phyloP scores from a whole-genome alignment of 139 green algal species.

The Mesostigma viride region DNA sequence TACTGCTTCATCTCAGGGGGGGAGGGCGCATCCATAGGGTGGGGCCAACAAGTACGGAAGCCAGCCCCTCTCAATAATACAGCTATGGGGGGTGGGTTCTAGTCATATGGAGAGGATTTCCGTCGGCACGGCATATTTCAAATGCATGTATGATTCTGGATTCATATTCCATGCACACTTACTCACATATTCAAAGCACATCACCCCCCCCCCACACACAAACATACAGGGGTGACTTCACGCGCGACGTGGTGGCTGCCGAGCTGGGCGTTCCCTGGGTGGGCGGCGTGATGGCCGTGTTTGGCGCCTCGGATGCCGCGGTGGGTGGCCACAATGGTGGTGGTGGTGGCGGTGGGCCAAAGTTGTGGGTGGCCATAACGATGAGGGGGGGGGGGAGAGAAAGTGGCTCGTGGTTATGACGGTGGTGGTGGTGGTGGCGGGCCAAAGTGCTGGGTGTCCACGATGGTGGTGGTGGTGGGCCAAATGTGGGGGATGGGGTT shows the following conservation, averaged over 20 bases:
- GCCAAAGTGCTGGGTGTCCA: no score
- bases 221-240: conserved; percentile 17
- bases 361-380: no score
- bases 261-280: conserved; percentile 16
- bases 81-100: neutral
- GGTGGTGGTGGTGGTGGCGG: no score
- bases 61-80: neutral
- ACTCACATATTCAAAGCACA: neutral
- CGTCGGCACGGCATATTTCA: neutral
- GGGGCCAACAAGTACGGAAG: neutral
- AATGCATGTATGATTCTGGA: neutral
- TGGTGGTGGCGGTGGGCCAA: no score
- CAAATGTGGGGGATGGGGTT: no score
- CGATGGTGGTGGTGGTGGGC: no score
- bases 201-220: neutral
- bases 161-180: neutral
- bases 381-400: no score
- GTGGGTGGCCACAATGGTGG: conserved; percentile 7
- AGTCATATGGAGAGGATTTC: neutral
- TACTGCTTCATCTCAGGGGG: no score
- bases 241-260: conserved; percentile 6
- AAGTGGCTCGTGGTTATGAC: no score
- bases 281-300: conserved; percentile 20
- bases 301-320: conserved; percentile 12
- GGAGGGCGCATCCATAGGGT: no score